Evolutionary conservation across 768 basidiomycete genomes (phyloP), one percentile per base, ranked within the genome.

Genomic region (Sutorius australiensis): DNA sequence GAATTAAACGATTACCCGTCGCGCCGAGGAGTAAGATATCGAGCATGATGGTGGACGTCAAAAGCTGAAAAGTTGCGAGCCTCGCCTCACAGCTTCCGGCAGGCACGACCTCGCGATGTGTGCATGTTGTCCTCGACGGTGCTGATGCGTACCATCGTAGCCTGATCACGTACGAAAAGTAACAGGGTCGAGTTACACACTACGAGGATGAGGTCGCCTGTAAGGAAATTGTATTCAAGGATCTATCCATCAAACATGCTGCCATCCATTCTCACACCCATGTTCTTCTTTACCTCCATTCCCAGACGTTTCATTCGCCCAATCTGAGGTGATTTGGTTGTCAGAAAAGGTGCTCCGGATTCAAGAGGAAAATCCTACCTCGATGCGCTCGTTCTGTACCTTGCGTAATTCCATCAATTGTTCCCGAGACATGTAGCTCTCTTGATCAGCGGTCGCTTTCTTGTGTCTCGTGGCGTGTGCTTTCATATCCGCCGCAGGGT

Each of bases 221-320:
- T 11, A 19, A 24, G n/a, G 7, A 24, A 16, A 51, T n/a, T 11
- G 34, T 46, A 38, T 40, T 28, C 50, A 16, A 34, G 13, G 41
- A 33, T 40, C 58, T 59, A 69, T 34, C 59, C 81, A 24, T 85
- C 83, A 58, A 86, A 80, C 71, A 76, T 66, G 8, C 75, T 77
- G 16, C 83, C 84, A 59, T 93, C 91, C 91, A 93, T 93, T 46
- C 91, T 75, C 39, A 93, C 89, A 39, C 91, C 91, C 78, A 91
- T 83, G 60, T 77, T 91, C 65, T 86, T 81, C 61, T 87, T 89
- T 50, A 93, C 76, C 16, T 92, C 89, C 87, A 93, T 89, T 1
- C 91, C 91, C n/a, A 93, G 68, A 30, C 84, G 73, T 65, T 91
- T 91, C 87, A 90, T 89, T 67, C 87, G 88, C 16, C 86, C 83